Evolutionary conservation across 163 green algal genomes (phyloP).

Genomic region (Chloromonas sp.): DNA sequence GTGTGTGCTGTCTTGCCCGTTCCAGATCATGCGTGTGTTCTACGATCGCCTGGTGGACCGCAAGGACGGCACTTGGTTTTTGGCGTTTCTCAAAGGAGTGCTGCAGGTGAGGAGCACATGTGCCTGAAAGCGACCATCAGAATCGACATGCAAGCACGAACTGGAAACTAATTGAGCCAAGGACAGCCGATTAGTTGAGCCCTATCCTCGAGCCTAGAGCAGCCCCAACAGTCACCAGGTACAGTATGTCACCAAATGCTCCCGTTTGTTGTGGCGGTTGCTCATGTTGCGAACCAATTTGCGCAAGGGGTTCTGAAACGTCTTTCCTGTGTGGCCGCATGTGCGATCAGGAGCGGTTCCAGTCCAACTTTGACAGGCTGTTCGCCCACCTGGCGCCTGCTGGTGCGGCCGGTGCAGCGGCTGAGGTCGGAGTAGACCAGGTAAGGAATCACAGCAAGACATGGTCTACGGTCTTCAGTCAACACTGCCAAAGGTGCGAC

Average conservation of each 20-base stretch:
- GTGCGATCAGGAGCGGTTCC: slow-evolving; percentile 31
- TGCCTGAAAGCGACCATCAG: not conserved
- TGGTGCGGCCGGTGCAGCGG: not conserved
- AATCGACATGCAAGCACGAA: too few species aligned
- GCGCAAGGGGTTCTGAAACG: too few species aligned
- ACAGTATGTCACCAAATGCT: too few species aligned
- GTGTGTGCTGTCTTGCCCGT: not conserved
- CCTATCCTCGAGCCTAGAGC: too few species aligned
- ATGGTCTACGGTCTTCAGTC: too few species aligned
- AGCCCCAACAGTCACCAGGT: too few species aligned
- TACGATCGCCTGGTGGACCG: slow-evolving; percentile 69
- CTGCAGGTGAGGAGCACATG: slow-evolving; percentile 10
- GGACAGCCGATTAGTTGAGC: too few species aligned
- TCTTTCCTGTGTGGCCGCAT: not conserved
- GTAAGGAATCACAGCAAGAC: not conserved
- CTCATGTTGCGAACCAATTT: too few species aligned
- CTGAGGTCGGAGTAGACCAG: not conserved
- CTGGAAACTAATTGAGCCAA: too few species aligned
- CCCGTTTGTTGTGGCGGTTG: too few species aligned
- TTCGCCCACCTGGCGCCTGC: slow-evolving; percentile 19
- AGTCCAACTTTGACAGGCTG: slow-evolving; percentile 26
- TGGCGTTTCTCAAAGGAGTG: slow-evolving; percentile 25
- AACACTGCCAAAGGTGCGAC: too few species aligned
- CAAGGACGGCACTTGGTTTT: slow-evolving; percentile 60
- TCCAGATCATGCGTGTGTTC: slow-evolving; percentile 63